phyloP scores from a whole-genome alignment of 495 filamentous ascomycete species.

The Lophiotrema nucula region DNA sequence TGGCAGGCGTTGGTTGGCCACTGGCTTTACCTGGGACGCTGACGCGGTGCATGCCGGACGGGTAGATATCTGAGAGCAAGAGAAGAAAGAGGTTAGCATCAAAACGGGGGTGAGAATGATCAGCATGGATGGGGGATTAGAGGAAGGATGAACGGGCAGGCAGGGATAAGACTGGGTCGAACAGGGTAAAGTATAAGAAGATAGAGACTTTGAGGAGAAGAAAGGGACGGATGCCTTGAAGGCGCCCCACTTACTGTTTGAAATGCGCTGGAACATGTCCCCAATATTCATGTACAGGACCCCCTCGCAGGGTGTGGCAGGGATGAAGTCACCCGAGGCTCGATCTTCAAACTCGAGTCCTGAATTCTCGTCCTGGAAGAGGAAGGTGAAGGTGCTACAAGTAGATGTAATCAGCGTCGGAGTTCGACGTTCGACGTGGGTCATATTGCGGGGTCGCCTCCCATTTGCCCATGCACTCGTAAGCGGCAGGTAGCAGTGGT shows the following conservation, averaged over 20 bases:
- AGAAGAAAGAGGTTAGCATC: neutral
- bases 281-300: constrained; percentile 29
- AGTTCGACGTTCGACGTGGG: too few species aligned
- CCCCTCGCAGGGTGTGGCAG: constrained; percentile 12
- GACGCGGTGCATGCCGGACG: constrained; percentile 17
- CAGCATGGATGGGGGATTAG: neutral
- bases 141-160: neutral
- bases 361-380: constrained; percentile 23
- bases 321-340: constrained; percentile 5
- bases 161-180: too few species aligned
- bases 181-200: too few species aligned
- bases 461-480: too few species aligned
- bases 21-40: neutral
- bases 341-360: constrained; percentile 22
- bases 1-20: neutral
- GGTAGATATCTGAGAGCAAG: constrained; percentile 11
- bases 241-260: constrained; percentile 14
- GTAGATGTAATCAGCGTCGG: neutral
- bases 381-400: constrained; percentile 21
- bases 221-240: too few species aligned
- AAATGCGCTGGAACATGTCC: constrained; percentile 29
- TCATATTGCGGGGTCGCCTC: too few species aligned
- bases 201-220: too few species aligned
- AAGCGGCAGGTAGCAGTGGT: neutral
- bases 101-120: neutral